These are phyloP conservation scores for Amorphotheca resinae DNA, from an alignment of 495 filamentous ascomycete genomes.

Conservation along the genomic window DNA sequence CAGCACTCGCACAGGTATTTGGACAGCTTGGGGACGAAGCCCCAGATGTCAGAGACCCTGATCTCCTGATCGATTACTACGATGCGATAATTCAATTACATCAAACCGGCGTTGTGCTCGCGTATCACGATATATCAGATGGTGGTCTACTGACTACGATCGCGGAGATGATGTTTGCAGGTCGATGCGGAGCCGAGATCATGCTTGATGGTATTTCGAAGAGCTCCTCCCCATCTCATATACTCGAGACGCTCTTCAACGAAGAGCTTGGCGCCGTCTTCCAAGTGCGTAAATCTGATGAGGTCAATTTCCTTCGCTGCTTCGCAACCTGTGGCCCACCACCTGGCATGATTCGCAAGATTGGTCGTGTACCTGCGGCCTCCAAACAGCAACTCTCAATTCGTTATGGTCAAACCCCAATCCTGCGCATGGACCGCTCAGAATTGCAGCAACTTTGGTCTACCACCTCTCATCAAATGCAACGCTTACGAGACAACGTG, in stretches of 20 bases:
- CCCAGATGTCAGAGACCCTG: slow-evolving; percentile 73
- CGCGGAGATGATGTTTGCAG: slow-evolving; percentile 97
- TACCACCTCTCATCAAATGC: slow-evolving; percentile 80
- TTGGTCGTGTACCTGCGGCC: slow-evolving; percentile 56
- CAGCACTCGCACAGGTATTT: slow-evolving; percentile 86
- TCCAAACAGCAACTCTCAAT: slow-evolving; percentile 72
- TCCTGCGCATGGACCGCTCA: slow-evolving; percentile 56
- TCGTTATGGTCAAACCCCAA: slow-evolving; percentile 48
- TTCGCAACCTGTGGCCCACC: slow-evolving; percentile 90
- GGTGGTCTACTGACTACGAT: slow-evolving; percentile 88
- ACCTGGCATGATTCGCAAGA: slow-evolving; percentile 62
- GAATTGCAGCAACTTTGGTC: slow-evolving; percentile 84
- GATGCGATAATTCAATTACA: slow-evolving; percentile 81
- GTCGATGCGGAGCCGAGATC: slow-evolving; percentile 77
- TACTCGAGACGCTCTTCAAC: slow-evolving; percentile 76
- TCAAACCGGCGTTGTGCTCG: slow-evolving; percentile 74
- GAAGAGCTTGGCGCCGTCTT: slow-evolving; percentile 97
- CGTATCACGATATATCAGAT: slow-evolving; percentile 90
- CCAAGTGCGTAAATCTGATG: slow-evolving; percentile 76
- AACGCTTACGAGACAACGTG: slow-evolving; percentile 80
- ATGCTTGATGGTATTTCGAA: slow-evolving; percentile 61
- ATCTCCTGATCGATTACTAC: slow-evolving; percentile 80
- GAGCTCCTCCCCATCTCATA: slow-evolving; percentile 42
- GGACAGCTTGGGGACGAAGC: slow-evolving; percentile 71
- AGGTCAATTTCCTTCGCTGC: slow-evolving; percentile 73